Evolutionary conservation across 495 filamentous ascomycete species (phyloP), one percentile per base, ranked within the genome.

Genomic region (Talaromyces nanjingensis): DNA sequence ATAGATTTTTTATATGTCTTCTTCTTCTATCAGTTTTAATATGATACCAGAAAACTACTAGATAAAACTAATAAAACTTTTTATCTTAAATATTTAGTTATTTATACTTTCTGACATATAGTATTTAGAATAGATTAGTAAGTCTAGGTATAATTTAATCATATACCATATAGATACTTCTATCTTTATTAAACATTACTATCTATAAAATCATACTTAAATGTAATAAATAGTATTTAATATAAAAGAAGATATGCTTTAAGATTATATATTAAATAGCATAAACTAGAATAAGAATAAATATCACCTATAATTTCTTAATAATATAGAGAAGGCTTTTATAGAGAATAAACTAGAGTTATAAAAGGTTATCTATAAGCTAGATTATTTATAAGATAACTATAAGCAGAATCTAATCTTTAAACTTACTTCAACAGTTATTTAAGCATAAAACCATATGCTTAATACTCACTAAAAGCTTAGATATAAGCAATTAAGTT

Each of bases 251-350:
- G 59, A 61, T 25, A 0, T 45, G 59, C 18, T 4, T 39, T 61
- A 33, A 33, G 59, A 42, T 24, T 33, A 29, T 6, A 11, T 33
- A 0, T 18, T 61, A 4, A 59, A 29, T 4, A 34, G 16, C 37
- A 12, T 61, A 1, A 61, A 42, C 18, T 14, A 18, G 11, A 39
- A 42, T 3, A 34, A 42, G n/a, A 33, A 61, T 61, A n/a, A 37
- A 24, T 6, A 14, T 5, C n/a, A 24, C 33, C 27, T 33, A 24
- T 33, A 33, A 6, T 42, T 39, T 24, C 59, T 42, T 12, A 33
- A 61, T 22, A 14, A 61, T 14, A 34, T 24, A 18, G 59, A 61
- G n/a, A 61, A 42, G 22, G 59, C 59, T 33, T 42, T 61, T 1
- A 18, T 61, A 7, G 31, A 61, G 12, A 16, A 33, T 61, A 33